Base-by-base conservation (phyloP, 2,329 filamentous ascomycete species). In the Ustilaginoidea virens region DNA sequence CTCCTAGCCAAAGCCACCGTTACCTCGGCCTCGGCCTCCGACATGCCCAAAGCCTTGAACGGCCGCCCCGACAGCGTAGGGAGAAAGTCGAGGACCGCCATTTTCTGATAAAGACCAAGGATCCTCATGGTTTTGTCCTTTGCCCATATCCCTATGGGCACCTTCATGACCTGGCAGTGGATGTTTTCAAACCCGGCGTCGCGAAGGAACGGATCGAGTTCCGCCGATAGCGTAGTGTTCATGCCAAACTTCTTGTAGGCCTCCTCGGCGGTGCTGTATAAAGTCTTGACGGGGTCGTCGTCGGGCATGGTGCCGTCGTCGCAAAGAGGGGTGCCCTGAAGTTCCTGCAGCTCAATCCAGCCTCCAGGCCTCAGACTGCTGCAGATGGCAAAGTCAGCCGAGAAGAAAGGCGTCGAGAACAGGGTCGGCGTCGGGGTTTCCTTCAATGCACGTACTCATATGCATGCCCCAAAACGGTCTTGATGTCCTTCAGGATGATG, bases 331-430 rank as follows among this genome's bases (percentile, higher is more conserved):
- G 36, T 39, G 23, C 42, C 43, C 28, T 51, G 45, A 18, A 53
- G 40, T 21, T 60, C 56, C 22, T 55, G 49, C 11, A 58, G 43
- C 39, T 63, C 58, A 15, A 62, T 42, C 48, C 56, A 59, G 25
- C 58, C 58, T 23, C 60, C 58, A 2, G 60, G 58, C 17, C 46
- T 45, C 1, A 59, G 38, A 30, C 33, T 35, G 21, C 31, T 35
- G 21, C 6, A n/a, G 6, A 9, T 25, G 24, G 12, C 14, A 8
- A 20, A 24, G 25, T 12, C 17, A 25, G 17, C 16, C 16, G 12
- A 9, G 17, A 9, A n/a, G 9, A 15, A 22, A 22, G 14, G 14
- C 5, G 5, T 8, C 7, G 11, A 12, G 22, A 8, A 13, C 23
- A 2, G 17, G 12, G 14, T n/a, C n/a, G n/a, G n/a, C n/a, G n/a